phyloP scores from a whole-genome alignment of 2,329 filamentous ascomycete genomes.

The Sclerotinia subarctica region DNA sequence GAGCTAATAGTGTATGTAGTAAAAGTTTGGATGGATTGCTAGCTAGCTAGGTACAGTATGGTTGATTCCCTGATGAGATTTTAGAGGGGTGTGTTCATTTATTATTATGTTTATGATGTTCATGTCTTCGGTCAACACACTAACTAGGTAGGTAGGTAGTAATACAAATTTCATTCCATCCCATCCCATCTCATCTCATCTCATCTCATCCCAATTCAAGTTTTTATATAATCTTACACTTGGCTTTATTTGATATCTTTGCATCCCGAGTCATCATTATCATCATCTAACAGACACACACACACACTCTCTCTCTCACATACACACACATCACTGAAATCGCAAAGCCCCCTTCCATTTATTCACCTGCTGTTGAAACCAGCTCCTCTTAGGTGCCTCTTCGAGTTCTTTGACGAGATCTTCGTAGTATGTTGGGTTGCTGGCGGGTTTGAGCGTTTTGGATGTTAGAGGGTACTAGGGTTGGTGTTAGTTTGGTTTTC shows the following conservation, averaged over 20 bases:
- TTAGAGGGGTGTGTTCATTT: too few species aligned
- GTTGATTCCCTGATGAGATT: too few species aligned
- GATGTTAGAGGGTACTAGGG: conserved; percentile 48
- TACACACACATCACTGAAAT: conserved; percentile 43
- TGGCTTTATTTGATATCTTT: not conserved
- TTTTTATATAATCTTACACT: not conserved
- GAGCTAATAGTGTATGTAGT: too few species aligned
- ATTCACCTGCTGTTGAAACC: conserved; percentile 51
- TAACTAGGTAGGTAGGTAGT: too few species aligned
- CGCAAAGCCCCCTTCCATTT: conserved; percentile 58
- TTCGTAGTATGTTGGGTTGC: conserved; percentile 62
- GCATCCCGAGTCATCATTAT: too few species aligned
- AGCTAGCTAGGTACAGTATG: too few species aligned
- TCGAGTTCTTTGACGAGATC: conserved; percentile 61
- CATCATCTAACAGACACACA: not conserved
- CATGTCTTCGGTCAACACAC: too few species aligned
- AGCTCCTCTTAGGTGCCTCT: conserved; percentile 57
- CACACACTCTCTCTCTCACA: too few species aligned
- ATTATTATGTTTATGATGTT: too few species aligned
- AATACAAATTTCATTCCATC: not conserved
- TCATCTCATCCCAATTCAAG: too few species aligned
- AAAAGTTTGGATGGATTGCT: too few species aligned
- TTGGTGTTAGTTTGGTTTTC: not conserved
- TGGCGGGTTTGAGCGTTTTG: conserved; percentile 54
- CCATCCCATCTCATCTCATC: not conserved